Conservation (phyloP, 2,329 filamentous ascomycete species). For the Xylariaceae sp. region DNA sequence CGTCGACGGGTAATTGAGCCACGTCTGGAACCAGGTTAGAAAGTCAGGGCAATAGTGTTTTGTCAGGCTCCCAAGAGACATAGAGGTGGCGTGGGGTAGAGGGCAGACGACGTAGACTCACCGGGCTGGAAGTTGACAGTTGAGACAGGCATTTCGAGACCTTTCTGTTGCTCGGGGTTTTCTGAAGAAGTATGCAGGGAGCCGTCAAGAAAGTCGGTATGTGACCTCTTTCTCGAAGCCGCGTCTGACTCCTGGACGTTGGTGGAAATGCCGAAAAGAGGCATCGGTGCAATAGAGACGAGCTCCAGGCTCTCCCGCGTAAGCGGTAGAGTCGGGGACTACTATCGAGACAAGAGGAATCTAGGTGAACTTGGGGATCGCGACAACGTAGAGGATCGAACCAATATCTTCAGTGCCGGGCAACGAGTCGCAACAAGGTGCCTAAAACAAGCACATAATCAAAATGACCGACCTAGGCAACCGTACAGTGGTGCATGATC, state of each 20-base stretch:
- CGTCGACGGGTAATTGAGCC: constrained; percentile 9
- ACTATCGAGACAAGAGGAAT: too few species aligned
- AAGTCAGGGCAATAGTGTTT: too few species aligned
- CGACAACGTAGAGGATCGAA: too few species aligned
- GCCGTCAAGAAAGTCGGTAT: constrained; percentile 34
- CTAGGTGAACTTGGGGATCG: too few species aligned
- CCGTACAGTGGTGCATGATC: too few species aligned
- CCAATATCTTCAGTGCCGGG: too few species aligned
- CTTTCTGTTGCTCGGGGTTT: constrained; percentile 12
- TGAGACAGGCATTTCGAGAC: constrained; percentile 7
- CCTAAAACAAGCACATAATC: too few species aligned
- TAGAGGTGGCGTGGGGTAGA: neutral
- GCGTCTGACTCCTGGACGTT: constrained; percentile 40
- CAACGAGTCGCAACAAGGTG: too few species aligned
- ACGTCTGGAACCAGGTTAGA: neutral
- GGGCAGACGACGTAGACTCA: constrained; percentile 14
- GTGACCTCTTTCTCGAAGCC: constrained; percentile 36
- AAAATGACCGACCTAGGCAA: too few species aligned
- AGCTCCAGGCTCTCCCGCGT: constrained; percentile 9
- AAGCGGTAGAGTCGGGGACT: neutral
- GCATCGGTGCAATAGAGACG: constrained; percentile 29
- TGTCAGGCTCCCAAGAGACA: neutral
- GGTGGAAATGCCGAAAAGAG: constrained; percentile 38
- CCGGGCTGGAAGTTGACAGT: constrained; percentile 10
- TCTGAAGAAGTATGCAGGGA: constrained; percentile 13